Evolutionary conservation across 2,329 filamentous ascomycete species (phyloP).

Genomic region (Diplocarpon mali): DNA sequence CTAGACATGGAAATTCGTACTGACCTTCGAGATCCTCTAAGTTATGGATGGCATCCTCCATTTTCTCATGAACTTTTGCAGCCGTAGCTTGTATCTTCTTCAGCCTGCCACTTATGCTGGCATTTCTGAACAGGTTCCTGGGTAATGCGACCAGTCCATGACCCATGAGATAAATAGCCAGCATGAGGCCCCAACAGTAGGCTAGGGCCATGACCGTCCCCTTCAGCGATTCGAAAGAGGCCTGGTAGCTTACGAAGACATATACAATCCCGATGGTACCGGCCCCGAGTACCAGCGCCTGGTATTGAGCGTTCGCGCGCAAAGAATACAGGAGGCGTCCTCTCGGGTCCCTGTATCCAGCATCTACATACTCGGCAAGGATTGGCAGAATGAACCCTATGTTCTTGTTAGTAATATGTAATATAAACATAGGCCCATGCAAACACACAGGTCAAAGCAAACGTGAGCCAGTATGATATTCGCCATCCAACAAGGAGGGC

Average conservation of each 20-base stretch:
- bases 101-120: constrained; percentile 63
- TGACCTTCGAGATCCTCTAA: constrained; percentile 63
- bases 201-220: constrained; percentile 83
- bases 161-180: constrained; percentile 96
- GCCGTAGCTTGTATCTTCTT: constrained; percentile 68
- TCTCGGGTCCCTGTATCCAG: constrained; percentile 80
- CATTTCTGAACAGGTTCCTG: constrained; percentile 65
- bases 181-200: constrained; percentile 83
- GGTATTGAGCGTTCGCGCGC: constrained; percentile 78
- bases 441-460: constrained; percentile 69
- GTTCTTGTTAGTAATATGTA: constrained; percentile 2
- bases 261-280: constrained; percentile 68
- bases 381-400: constrained; percentile 78
- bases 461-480: constrained; percentile 95
- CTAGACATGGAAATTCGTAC: not conserved
- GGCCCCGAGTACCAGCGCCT: constrained; percentile 64
- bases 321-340: constrained; percentile 76
- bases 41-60: constrained; percentile 72
- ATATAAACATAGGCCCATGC: not conserved
- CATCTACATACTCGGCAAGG: constrained; percentile 88
- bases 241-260: constrained; percentile 67
- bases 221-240: constrained; percentile 64
- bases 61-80: constrained; percentile 72
- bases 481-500: constrained; percentile 83
- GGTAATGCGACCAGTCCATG: constrained; percentile 91